Evolutionary conservation across 495 filamentous ascomycete genomes (phyloP).

Genomic region (Venustampulla echinocandica): DNA sequence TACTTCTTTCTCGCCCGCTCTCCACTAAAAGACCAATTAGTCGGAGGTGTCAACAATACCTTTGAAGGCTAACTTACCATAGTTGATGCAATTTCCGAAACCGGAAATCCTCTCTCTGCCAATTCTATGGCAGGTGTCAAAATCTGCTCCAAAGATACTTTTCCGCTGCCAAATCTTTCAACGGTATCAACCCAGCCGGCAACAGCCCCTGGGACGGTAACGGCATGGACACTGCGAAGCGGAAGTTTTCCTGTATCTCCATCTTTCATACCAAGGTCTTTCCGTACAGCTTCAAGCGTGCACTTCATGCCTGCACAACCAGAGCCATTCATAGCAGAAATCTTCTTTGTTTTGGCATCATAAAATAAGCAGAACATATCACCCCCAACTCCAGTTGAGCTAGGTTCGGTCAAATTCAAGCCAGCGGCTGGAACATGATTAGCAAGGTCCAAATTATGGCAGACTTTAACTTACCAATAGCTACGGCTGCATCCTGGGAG

Average conservation of each 20-base stretch:
- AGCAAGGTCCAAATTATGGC: not conserved
- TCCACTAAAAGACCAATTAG: constrained; percentile 50
- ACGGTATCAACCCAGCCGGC: constrained; percentile 92
- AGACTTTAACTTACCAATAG: constrained; percentile 46
- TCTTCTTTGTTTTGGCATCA: constrained; percentile 67
- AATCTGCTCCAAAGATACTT: constrained; percentile 67
- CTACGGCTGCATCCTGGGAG: constrained; percentile 81
- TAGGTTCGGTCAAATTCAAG: constrained; percentile 88
- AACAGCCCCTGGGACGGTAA: constrained; percentile 81
- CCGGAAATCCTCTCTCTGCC: constrained; percentile 82
- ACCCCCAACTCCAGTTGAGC: constrained; percentile 91
- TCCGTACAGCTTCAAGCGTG: constrained; percentile 59
- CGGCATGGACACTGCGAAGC: constrained; percentile 65
- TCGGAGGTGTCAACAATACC: not conserved
- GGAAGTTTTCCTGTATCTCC: constrained; percentile 59
- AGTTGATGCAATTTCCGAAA: constrained; percentile 66
- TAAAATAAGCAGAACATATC: constrained; percentile 98
- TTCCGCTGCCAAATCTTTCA: constrained; percentile 87
- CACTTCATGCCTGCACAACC: constrained; percentile 66
- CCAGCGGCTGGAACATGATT: constrained; percentile 53
- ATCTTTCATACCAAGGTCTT: constrained; percentile 57
- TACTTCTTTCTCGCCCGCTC: constrained; percentile 47
- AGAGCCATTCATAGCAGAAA: constrained; percentile 84
- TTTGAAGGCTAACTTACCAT: constrained; percentile 46
- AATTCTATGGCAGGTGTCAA: constrained; percentile 77